phyloP scores from a whole-genome alignment of 2,329 filamentous ascomycete genomes.

The Bipolaris oryzae region DNA sequence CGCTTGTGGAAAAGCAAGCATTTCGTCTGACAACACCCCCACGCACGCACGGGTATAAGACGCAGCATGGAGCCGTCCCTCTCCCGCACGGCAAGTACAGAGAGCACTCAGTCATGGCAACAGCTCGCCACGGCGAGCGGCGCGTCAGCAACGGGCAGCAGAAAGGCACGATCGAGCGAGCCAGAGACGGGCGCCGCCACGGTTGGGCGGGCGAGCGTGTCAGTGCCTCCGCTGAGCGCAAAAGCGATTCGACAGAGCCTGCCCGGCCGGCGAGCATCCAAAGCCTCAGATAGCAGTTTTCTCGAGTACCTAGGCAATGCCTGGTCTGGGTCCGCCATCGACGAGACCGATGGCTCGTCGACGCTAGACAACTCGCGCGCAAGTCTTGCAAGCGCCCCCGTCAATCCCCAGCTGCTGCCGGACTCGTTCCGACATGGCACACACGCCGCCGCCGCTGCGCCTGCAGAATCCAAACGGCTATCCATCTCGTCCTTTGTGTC shows the following conservation, averaged over 20 bases:
- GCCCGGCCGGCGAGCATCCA: conserved; percentile 50
- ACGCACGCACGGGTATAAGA: conserved; percentile 14
- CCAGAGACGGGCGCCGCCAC: conserved; percentile 63
- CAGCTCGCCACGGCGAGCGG: conserved; percentile 57
- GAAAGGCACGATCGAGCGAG: conserved; percentile 66
- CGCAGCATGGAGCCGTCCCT: conserved; percentile 39
- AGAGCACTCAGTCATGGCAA: conserved; percentile 50
- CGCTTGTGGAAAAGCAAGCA: conserved; percentile 20
- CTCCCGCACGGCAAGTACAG: conserved; percentile 44
- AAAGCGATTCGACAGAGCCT: conserved; percentile 52
- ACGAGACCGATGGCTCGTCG: conserved; percentile 56
- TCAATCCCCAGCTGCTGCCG: conserved; percentile 48
- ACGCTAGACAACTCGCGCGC: conserved; percentile 31
- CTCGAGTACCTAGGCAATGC: conserved; percentile 31
- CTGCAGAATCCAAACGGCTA: conserved; percentile 64
- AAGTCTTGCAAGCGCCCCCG: conserved; percentile 20
- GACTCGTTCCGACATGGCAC: conserved; percentile 54
- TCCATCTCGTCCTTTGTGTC: conserved; percentile 75
- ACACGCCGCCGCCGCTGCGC: conserved; percentile 51
- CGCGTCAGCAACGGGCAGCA: conserved; percentile 49
- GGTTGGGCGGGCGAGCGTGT: conserved; percentile 66
- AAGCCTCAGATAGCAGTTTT: conserved; percentile 53
- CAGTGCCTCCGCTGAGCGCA: conserved; percentile 64
- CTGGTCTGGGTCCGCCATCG: conserved; percentile 52
- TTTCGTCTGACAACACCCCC: background rate